phyloP scores from a whole-genome alignment of 257 asterid genomes.

The Capsicum rhomboideum region DNA sequence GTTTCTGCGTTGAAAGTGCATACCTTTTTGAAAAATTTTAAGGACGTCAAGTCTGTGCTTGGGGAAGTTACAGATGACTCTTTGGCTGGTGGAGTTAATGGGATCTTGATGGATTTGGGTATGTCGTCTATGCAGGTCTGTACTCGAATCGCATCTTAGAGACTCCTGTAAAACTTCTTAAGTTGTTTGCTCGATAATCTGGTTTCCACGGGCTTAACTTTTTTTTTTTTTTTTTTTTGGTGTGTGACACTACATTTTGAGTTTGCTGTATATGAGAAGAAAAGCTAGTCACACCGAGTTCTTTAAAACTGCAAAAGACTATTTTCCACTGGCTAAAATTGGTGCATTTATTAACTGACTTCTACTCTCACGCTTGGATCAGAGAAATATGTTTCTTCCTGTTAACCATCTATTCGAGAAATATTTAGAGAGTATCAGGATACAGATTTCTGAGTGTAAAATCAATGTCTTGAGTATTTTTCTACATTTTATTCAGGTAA shows the following conservation, averaged over 20 bases:
- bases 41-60: slow-evolving; percentile 44
- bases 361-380: neutral
- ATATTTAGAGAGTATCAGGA: neutral
- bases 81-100: slow-evolving; percentile 47
- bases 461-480: neutral
- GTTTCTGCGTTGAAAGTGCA: slow-evolving; percentile 41
- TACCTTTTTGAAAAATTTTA: slow-evolving; percentile 60
- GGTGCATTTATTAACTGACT: neutral
- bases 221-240: too few species aligned
- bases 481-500: slow-evolving; percentile 42
- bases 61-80: slow-evolving; percentile 35
- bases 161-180: neutral
- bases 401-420: neutral
- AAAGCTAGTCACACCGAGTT: neutral
- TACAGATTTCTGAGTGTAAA: neutral
- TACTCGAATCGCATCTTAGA: neutral
- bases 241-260: neutral
- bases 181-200: neutral
- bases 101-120: slow-evolving; percentile 94
- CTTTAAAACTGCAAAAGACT: neutral
- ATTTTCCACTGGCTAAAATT: neutral
- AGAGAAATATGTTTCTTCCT: neutral
- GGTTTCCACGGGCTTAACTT: neutral
- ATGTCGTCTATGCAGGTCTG: slow-evolving; percentile 99
- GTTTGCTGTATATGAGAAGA: neutral